These are phyloP conservation scores for Leccinum rimulosum DNA, from an alignment of 768 basidiomycete species.

Conservation along the genomic window DNA sequence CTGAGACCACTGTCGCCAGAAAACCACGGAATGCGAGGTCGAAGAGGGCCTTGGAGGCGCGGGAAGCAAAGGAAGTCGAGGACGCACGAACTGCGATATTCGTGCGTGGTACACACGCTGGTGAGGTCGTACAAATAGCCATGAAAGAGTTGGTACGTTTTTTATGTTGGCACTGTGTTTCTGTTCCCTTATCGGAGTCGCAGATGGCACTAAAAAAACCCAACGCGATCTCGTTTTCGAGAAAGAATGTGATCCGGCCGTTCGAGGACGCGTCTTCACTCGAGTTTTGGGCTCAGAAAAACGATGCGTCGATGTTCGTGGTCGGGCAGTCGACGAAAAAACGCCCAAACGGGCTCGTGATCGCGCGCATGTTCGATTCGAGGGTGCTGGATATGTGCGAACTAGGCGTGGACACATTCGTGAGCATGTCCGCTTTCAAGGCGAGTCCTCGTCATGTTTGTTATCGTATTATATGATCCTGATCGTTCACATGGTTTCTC, in stretches of 20 bases:
- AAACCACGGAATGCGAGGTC: conserved; percentile 97
- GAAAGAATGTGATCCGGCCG: conserved; percentile 88
- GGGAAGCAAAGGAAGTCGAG: conserved; percentile 88
- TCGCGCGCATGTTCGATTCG: conserved; percentile 84
- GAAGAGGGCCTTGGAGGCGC: conserved; percentile 83
- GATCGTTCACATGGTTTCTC: neutral
- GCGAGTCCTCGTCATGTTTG: conserved; percentile 40
- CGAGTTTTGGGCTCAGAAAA: conserved; percentile 92
- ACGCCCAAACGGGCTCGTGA: conserved; percentile 80
- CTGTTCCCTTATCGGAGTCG: neutral
- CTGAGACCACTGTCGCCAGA: conserved; percentile 32
- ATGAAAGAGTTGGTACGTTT: conserved; percentile 84
- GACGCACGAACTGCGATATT: conserved; percentile 87
- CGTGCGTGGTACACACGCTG: conserved; percentile 83
- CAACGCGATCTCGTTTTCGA: conserved; percentile 86
- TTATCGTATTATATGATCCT: neutral
- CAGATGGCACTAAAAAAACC: conserved; percentile 96
- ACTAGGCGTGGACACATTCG: conserved; percentile 80
- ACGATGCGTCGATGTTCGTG: conserved; percentile 90
- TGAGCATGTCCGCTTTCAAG: conserved; percentile 80
- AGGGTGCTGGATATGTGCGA: conserved; percentile 94
- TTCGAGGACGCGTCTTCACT: conserved; percentile 82
- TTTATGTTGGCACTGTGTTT: neutral
- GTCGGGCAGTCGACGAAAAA: conserved; percentile 94
- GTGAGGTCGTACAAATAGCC: conserved; percentile 71